phyloP scores from a whole-genome alignment of 495 filamentous ascomycete genomes.

The Trichoderma orchidacearum region DNA sequence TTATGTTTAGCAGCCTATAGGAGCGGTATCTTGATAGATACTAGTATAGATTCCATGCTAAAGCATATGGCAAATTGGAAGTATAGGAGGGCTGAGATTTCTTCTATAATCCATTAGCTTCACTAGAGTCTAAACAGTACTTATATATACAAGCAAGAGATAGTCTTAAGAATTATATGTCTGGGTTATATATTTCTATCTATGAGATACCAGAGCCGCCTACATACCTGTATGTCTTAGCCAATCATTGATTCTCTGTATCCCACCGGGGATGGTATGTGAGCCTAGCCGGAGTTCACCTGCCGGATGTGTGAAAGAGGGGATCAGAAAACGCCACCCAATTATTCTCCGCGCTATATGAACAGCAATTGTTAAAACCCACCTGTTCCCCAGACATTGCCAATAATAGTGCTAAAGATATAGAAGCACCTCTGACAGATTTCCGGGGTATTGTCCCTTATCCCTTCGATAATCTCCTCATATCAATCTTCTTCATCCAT shows the following conservation, averaged over 20 bases:
- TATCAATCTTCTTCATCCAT: neutral
- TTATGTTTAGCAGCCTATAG: too few species aligned
- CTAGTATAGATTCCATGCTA: too few species aligned
- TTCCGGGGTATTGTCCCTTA: neutral
- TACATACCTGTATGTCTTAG: neutral
- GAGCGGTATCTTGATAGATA: too few species aligned
- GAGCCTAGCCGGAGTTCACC: neutral
- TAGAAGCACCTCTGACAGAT: neutral
- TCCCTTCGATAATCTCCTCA: neutral
- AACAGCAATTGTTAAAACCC: neutral
- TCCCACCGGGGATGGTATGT: neutral
- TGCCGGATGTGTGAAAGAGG: neutral
- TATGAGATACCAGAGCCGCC: neutral
- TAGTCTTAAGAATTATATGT: neutral
- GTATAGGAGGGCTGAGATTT: neutral
- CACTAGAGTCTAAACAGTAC: neutral
- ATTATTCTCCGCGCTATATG: neutral
- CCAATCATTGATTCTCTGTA: neutral
- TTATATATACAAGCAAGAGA: neutral
- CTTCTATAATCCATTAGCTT: neutral
- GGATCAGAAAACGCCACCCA: neutral
- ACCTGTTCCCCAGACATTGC: neutral
- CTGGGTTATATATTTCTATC: neutral
- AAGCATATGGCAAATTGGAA: too few species aligned
- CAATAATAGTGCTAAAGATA: neutral